Base-by-base conservation (phyloP, 768 basidiomycete species). In the Leucocoprinus leucothites region DNA sequence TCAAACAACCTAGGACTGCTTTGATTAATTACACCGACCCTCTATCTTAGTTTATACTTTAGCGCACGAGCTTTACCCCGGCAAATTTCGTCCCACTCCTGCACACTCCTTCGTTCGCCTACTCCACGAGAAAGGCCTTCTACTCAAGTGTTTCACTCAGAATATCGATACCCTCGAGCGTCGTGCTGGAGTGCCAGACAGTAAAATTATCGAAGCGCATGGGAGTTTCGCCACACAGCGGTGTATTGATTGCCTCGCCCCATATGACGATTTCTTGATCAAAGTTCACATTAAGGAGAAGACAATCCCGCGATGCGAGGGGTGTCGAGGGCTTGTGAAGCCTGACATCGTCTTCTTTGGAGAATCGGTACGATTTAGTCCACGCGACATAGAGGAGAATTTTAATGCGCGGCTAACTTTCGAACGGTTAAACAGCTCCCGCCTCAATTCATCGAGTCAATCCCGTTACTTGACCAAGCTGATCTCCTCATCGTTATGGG, bases 341-440 rank as follows among this genome's bases (percentile, higher is more conserved):
- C 93, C 93, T n/a, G 90, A 96, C 63, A 96, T 96, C 41, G 91
- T 96, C 11, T 95, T 96, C 71, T 95, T 96, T 63, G 93, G 94
- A 21, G 89, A 93, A 70, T 65, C 77, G 35, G 86, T 89, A 64
- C 28, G 84, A 35, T 5, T 14, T 44, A 44, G 11, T 5, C n/a
- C 8, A 42, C 8, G 1, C 40, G 13, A 19, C 49, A 4, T 51
- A n/a, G n/a, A n/a, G n/a, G n/a, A n/a, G n/a, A n/a, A n/a, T n/a
- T n/a, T n/a, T n/a, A n/a, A n/a, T n/a, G n/a, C n/a, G n/a, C n/a
- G n/a, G n/a, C n/a, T n/a, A n/a, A n/a, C n/a, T n/a, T n/a, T 43
- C 34, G 46, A 19, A 28, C 36, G 21, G 16, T 19, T n/a, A 21
- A 31, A 51, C 11, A 92, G 91, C 82, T 98, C 3, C 94, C 95